Evolutionary conservation across 148 eudicot species (phyloP).

Genomic region (Arbutus unedo): DNA sequence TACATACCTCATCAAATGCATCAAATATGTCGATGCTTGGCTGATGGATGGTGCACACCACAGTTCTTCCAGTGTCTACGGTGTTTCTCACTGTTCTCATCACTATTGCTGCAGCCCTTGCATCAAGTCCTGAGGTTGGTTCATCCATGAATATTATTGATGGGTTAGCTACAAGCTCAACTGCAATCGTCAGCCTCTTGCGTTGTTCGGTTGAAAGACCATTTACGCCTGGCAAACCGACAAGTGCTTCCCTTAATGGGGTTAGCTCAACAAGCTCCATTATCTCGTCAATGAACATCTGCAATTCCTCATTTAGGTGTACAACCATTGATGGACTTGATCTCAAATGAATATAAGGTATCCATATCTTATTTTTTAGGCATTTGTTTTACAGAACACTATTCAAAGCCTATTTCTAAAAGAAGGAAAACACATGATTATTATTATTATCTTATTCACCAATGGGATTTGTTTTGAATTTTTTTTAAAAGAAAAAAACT

Average conservation of each 20-base stretch:
- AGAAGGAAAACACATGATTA: too few relatives aligned
- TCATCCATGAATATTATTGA: conserved; percentile 72
- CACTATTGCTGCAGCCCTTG: conserved; percentile 80
- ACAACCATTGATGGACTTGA: neutral
- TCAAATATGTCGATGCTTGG: conserved; percentile 79
- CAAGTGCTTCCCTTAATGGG: conserved; percentile 49
- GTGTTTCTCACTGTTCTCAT: conserved; percentile 72
- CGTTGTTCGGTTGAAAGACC: conserved; percentile 80
- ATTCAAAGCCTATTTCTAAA: too few relatives aligned
- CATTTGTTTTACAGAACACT: neutral
- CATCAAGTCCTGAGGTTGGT: conserved; percentile 73
- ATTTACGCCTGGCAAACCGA: conserved; percentile 67
- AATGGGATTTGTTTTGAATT: neutral
- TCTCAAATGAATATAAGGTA: too few relatives aligned
- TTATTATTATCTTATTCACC: neutral
- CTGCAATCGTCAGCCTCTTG: conserved; percentile 63
- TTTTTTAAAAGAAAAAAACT: neutral
- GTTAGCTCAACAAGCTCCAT: conserved; percentile 73
- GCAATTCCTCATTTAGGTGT: conserved; percentile 11
- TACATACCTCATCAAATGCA: conserved; percentile 47
- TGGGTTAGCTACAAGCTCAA: conserved; percentile 75
- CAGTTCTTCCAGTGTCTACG: conserved; percentile 58
- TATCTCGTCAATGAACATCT: conserved; percentile 70
- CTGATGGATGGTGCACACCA: conserved; percentile 77
- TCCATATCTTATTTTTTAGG: neutral